Evolutionary conservation across 2,329 filamentous ascomycete genomes (phyloP), one percentile per base, ranked within the genome.

Genomic region (Lomentospora prolificans): DNA sequence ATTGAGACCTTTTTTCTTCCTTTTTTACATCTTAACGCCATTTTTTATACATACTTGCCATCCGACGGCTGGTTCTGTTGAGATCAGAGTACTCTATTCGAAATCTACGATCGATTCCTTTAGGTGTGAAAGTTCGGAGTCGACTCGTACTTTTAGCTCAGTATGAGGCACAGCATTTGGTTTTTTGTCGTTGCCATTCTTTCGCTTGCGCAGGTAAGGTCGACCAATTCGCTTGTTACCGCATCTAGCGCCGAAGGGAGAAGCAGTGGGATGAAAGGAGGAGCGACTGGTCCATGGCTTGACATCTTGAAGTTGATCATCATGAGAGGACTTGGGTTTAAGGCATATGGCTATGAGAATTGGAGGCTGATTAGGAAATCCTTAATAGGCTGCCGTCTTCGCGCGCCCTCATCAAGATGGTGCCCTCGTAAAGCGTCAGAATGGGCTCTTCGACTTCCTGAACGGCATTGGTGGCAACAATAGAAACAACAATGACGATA

Each of bases 121-220:
- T 53, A 30, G 17, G 25, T 6, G 25, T 14, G 8, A 50, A 41
- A n/a, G n/a, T 46, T 25, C 51, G 27, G 30, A 12, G 19, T 24
- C 19, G n/a, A 14, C 30, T 28, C 22, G 48, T 50, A 27, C 19
- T 25, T 17, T 31, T 25, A 19, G 28, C 33, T 46, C 19, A 61
- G 53, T 55, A 62, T 62, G 61, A 61, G 60, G 58, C 56, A 57
- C 19, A 56, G 55, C 56, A 30, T 57, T 31, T 46, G 56, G 48
- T 57, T 62, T 53, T 51, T 58, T 53, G 59, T 60, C 57, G 61
- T 55, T 53, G 57, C 59, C 54, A 55, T 60, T 44, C 54, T 58
- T 14, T 52, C 60, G 52, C n/a, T 59, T 51, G 36, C 57, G 44
- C 59, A 61, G 60, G 60, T 61, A 57, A 46, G 60, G 58, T 51